Evolutionary conservation across 2,329 filamentous ascomycete genomes (phyloP).

Genomic region (Davidsoniella australis): DNA sequence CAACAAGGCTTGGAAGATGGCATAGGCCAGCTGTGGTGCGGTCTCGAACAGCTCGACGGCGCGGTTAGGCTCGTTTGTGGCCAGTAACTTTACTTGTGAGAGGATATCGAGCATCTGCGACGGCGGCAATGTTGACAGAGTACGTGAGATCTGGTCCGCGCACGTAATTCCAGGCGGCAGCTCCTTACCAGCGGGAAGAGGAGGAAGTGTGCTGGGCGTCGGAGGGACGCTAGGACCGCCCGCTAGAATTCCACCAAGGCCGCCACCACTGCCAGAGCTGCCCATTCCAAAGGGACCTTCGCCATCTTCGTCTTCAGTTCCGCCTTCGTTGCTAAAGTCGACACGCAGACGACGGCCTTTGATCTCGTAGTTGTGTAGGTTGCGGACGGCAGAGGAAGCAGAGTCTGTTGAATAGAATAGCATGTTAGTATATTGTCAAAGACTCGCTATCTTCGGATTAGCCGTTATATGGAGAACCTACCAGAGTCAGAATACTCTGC

Average conservation of each 20-base stretch:
- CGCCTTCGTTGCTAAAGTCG: slow-evolving; percentile 88
- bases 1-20: slow-evolving; percentile 84
- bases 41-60: slow-evolving; percentile 74
- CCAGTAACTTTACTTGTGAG: slow-evolving; percentile 81
- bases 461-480: slow-evolving; percentile 19
- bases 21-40: slow-evolving; percentile 84
- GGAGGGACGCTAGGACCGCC: slow-evolving; percentile 15
- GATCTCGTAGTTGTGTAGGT: slow-evolving; percentile 87
- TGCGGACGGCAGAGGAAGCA: slow-evolving; percentile 83
- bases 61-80: slow-evolving; percentile 62
- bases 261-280: slow-evolving; percentile 6
- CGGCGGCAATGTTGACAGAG: slow-evolving; percentile 69
- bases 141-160: slow-evolving; percentile 81
- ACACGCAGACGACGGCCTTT: slow-evolving; percentile 89
- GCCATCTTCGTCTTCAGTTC: slow-evolving; percentile 46
- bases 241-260: slow-evolving; percentile 19
- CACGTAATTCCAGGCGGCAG: slow-evolving; percentile 68
- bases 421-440: neutral
- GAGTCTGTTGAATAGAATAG: slow-evolving; percentile 33
- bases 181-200: slow-evolving; percentile 70
- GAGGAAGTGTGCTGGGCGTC: slow-evolving; percentile 44
- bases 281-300: slow-evolving; percentile 9
- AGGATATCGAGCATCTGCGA: slow-evolving; percentile 86
- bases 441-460: neutral
- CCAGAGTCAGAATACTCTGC: slow-evolving; percentile 89